Percentiles rank a stretch among this genome's conserved stretches.
phyloP scores from a whole-genome alignment of 805 yeast species.

The Candida multigemmis region DNA sequence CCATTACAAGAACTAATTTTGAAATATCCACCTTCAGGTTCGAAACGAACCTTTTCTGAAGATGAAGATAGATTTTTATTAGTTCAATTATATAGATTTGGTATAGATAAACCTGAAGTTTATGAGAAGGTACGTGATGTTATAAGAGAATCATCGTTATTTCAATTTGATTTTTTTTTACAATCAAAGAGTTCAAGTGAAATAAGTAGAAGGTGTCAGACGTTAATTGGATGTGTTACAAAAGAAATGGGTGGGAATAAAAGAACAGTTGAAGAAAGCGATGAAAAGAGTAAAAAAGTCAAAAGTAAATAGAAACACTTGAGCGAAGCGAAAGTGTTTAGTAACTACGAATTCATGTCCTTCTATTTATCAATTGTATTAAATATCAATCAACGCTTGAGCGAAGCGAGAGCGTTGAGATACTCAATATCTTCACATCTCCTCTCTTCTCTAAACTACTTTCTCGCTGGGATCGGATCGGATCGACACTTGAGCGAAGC shows the following conservation, averaged over 20 bases:
- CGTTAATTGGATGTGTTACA: conserved; percentile 65
- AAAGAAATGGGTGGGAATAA: conserved; percentile 46
- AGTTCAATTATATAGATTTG: conserved; percentile 70
- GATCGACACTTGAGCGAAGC: no score
- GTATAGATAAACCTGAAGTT: conserved; percentile 69
- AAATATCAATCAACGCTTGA: no score
- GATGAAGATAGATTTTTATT: conserved; percentile 88
- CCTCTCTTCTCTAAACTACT: no score
- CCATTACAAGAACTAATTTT: conserved; percentile 76
- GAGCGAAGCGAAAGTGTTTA: no score
- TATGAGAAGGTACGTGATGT: conserved; percentile 73
- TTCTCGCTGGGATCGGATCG: no score
- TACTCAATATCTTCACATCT: no score
- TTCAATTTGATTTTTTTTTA: conserved; percentile 82
- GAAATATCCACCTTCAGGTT: conserved; percentile 61
- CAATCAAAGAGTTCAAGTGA: conserved; percentile 73
- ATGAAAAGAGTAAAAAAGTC: not conserved
- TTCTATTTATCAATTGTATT: no score
- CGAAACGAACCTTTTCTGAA: conserved; percentile 61
- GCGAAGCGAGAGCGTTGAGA: no score
- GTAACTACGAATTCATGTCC: no score
- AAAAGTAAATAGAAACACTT: no score
- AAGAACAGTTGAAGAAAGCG: not conserved
- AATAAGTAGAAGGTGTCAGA: conserved; percentile 70
- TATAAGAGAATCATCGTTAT: conserved; percentile 64